A percentile compares a stretch with the other conserved stretches of the same genome.
Evolutionary conservation across 169 alveolate species (phyloP).

Genomic region (Sarcocystis neurona): DNA sequence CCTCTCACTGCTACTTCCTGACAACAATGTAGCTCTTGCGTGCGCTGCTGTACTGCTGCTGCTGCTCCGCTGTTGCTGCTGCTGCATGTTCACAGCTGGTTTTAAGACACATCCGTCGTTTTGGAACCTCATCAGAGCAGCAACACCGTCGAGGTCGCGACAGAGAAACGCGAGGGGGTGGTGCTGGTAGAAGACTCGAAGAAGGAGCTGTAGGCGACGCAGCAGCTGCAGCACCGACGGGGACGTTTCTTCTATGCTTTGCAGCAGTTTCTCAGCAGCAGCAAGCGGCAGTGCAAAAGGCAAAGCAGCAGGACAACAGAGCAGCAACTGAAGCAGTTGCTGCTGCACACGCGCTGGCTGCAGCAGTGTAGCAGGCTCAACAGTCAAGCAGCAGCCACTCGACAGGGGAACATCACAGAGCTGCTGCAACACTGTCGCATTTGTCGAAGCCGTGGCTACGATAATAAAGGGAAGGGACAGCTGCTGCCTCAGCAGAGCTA

Average conservation of each 20-base stretch:
- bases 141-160: slow-evolving; percentile 29
- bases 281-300: slow-evolving; percentile 56
- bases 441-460: slow-evolving; percentile 51
- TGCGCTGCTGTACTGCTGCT: too few species aligned
- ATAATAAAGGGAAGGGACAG: slow-evolving; percentile 32
- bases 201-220: slow-evolving; percentile 15
- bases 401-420: background rate
- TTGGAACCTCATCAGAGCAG: too few species aligned
- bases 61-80: too few species aligned
- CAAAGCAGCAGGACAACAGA: slow-evolving; percentile 49
- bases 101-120: too few species aligned
- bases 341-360: slow-evolving; percentile 60
- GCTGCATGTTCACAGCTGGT: too few species aligned
- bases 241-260: slow-evolving; percentile 45
- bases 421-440: slow-evolving; percentile 44
- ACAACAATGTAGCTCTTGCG: background rate
- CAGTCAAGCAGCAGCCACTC: background rate
- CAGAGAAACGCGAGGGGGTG: slow-evolving; percentile 56
- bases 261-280: slow-evolving; percentile 42
- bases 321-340: slow-evolving; percentile 59
- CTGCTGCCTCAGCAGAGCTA: slow-evolving; percentile 48
- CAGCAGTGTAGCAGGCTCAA: slow-evolving; percentile 54
- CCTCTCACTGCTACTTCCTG: background rate
- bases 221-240: slow-evolving; percentile 60
- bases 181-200: slow-evolving; percentile 29